Conservation (phyloP, 495 filamentous ascomycete species). For the Trichocladium uniseriatum region DNA sequence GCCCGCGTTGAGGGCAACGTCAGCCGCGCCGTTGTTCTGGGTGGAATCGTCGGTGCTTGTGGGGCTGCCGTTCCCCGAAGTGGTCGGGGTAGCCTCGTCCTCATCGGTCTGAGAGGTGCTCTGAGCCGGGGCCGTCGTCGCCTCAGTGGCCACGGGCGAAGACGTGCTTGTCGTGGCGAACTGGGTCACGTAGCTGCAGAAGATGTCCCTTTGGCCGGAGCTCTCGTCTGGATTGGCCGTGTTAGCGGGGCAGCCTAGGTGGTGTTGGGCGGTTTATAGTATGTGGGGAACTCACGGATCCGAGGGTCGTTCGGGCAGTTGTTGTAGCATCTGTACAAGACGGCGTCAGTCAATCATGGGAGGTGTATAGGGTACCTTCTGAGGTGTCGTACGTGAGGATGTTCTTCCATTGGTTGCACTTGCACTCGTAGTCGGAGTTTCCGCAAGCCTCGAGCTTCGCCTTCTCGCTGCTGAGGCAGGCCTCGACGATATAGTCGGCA, state of each 20-base stretch:
- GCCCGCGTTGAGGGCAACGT: slow-evolving; percentile 25
- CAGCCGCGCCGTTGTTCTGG: slow-evolving; percentile 27
- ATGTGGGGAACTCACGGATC: slow-evolving; percentile 8
- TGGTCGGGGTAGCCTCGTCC: slow-evolving; percentile 8
- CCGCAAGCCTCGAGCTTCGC: slow-evolving; percentile 29
- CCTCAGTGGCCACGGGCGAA: slow-evolving; percentile 3
- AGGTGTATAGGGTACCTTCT: background rate
- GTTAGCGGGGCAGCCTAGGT: background rate
- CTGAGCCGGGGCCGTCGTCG: background rate
- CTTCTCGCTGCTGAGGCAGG: slow-evolving; percentile 32
- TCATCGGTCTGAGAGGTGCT: slow-evolving; percentile 10
- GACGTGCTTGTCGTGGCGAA: slow-evolving; percentile 22
- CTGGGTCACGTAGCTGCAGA: slow-evolving; percentile 33
- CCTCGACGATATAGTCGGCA: slow-evolving; percentile 38
- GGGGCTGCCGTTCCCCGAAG: slow-evolving; percentile 8
- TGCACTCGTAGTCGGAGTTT: slow-evolving; percentile 32
- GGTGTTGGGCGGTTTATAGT: background rate
- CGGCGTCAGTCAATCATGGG: background rate
- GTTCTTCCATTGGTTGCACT: slow-evolving; percentile 28
- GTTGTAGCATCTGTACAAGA: slow-evolving; percentile 33
- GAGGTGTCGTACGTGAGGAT: slow-evolving; percentile 29
- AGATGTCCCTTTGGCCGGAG: slow-evolving; percentile 30
- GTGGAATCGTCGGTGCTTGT: slow-evolving; percentile 15
- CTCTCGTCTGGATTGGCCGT: background rate
- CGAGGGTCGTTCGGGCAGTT: slow-evolving; percentile 40